Evolutionary conservation across 2,329 filamentous ascomycete genomes (phyloP).

Genomic region (Colletotrichum abscissum): DNA sequence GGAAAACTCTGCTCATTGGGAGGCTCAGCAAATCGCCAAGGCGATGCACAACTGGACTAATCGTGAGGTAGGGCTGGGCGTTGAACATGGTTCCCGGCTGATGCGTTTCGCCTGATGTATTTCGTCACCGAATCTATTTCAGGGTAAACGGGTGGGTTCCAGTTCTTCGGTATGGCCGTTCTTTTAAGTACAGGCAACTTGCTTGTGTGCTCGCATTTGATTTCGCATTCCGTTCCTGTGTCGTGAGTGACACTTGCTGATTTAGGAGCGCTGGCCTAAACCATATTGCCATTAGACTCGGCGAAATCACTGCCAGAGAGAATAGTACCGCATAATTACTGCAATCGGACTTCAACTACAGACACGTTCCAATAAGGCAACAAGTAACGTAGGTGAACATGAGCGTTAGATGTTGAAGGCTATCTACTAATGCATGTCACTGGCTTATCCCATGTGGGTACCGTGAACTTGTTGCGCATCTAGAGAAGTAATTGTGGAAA

Average conservation of each 20-base stretch:
- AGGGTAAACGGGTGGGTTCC: slow-evolving; percentile 11
- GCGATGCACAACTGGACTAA: slow-evolving; percentile 7
- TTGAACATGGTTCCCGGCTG: neutral
- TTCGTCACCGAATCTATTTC: slow-evolving; percentile 24
- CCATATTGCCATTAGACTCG: neutral
- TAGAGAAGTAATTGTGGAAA: no score
- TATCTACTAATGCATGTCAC: no score
- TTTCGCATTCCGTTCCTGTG: neutral
- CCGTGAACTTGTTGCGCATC: no score
- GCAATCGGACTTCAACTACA: no score
- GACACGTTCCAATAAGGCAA: no score
- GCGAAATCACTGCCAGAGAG: no score
- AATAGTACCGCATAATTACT: no score
- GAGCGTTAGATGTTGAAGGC: no score
- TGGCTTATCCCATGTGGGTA: no score
- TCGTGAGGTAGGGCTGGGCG: slow-evolving; percentile 2
- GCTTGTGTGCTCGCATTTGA: neutral
- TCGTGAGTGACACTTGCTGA: neutral
- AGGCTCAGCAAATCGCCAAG: slow-evolving; percentile 11
- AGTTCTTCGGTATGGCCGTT: slow-evolving; percentile 15
- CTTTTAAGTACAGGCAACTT: slow-evolving; percentile 1
- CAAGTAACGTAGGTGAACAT: no score
- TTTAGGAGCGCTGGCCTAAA: neutral
- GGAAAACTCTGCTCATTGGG: neutral
- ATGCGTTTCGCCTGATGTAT: slow-evolving; percentile 15